Conservation (phyloP, 2,329 filamentous ascomycete species). For the Chrysoporthe puriensis region DNA sequence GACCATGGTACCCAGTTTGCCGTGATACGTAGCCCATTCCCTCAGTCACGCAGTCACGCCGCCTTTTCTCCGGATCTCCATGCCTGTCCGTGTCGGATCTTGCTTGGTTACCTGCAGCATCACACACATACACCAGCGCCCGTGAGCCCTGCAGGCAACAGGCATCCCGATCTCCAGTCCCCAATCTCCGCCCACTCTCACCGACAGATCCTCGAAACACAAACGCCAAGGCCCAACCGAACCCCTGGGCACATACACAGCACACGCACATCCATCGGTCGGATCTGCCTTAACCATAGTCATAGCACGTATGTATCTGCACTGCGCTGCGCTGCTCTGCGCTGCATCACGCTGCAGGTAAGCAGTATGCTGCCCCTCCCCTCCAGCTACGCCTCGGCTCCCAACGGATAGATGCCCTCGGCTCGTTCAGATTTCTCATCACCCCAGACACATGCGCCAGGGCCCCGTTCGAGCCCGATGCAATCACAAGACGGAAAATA, state of each 20-base stretch:
- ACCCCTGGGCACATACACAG: slow-evolving; percentile 8
- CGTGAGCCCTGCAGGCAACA: slow-evolving; percentile 5
- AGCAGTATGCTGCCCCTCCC: background rate
- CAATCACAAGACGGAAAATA: background rate
- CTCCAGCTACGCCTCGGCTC: background rate
- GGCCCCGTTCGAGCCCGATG: background rate
- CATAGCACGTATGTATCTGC: too few species aligned
- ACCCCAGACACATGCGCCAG: background rate
- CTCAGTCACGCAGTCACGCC: too few species aligned
- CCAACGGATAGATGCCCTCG: background rate
- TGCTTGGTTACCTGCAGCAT: background rate
- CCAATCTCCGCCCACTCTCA: slow-evolving; percentile 24
- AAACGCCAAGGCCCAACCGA: background rate
- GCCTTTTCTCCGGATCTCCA: too few species aligned
- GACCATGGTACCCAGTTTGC: background rate
- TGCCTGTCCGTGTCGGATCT: background rate
- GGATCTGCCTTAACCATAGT: background rate
- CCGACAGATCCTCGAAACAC: slow-evolving; percentile 21
- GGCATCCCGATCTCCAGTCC: background rate
- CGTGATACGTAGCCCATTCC: background rate
- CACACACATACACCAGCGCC: background rate
- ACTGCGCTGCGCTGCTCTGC: background rate
- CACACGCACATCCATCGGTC: background rate
- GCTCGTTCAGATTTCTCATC: background rate
- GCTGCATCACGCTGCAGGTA: slow-evolving; percentile 4